Evolutionary conservation across 2,329 filamentous ascomycete species (phyloP), one percentile per base, ranked within the genome.

Genomic region (Stagonosporopsis cucurbitacearum): DNA sequence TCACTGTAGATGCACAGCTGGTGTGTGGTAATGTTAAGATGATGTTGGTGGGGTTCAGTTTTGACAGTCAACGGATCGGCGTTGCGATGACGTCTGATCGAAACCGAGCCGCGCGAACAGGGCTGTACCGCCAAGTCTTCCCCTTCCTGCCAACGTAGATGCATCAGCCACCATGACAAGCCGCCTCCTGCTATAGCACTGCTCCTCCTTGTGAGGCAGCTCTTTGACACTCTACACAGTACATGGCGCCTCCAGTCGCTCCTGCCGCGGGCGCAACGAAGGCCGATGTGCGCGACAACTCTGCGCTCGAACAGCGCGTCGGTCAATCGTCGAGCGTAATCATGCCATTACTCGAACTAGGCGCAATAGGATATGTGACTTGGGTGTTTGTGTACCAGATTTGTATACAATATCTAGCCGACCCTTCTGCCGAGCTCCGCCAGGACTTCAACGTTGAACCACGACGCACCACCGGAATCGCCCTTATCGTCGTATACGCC

Each of bases 401-500:
- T 54, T 52, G 68, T 91, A 90, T 94, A 63, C 79, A 89, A 65
- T 93, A 91, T 71, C 83, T 96, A 41, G 79, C 92, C 58, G 74
- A 79, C 50, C 80, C 82, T 22, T 70, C 77, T 45, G 47, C 54
- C 13, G 47, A 60, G 8, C 25, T 69, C 9, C 62, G 44, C 23
- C 72, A 49, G 40, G 48, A 51, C 30, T 64, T 60, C 49, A 53
- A 57, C 22, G 36, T 75, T 26, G 46, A 62, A 4, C 73, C 75
- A 70, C 76, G 83, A 78, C 70, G 78, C 55, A 82, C 84, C 50
- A 78, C 86, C 26, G 91, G 87, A 37, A 83, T 88, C 54, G 86
- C 84, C 12, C 84, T 96, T 52, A 80, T 96, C 40, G 83, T 86
- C 25, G 75, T 93, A 22, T 92, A 91, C 76, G 89, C 89, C 68